Percentiles rank a stretch among this genome's conserved stretches.
Evolutionary conservation across 305 asterid species (phyloP).

Genomic region (Solanum hybrid): DNA sequence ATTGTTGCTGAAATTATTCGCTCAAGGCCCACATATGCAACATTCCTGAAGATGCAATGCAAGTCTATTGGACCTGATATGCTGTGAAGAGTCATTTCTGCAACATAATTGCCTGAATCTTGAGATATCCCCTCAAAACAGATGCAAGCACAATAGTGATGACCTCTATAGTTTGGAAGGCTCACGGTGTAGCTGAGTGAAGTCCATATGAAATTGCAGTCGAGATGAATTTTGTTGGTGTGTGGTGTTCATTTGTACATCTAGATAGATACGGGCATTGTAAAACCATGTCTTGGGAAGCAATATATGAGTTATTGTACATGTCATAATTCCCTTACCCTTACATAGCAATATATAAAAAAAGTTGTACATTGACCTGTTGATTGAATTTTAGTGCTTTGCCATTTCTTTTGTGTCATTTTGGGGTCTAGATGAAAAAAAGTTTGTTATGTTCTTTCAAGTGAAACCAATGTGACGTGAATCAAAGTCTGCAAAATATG

Average conservation of each 20-base stretch:
- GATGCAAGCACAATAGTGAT: neutral
- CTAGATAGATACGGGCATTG: neutral
- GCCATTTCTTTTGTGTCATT: neutral
- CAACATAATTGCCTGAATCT: neutral
- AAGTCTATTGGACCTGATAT: neutral
- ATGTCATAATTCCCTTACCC: constrained; percentile 2
- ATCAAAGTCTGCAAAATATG: neutral
- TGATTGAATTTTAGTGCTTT: neutral
- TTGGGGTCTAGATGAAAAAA: neutral
- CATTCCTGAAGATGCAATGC: neutral
- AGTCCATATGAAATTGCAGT: neutral
- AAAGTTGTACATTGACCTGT: neutral
- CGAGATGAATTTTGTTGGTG: neutral
- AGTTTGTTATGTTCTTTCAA: neutral
- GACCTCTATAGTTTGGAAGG: neutral
- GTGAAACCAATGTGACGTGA: neutral
- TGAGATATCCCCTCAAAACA: neutral
- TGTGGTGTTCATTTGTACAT: neutral
- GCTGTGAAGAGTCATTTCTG: neutral
- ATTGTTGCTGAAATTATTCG: neutral
- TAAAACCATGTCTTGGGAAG: neutral
- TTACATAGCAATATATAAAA: neutral
- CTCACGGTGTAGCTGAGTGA: neutral
- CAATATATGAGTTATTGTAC: constrained; percentile 5
- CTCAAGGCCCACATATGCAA: neutral